Evolutionary conservation across 108 stramenopile genomes (phyloP).

Genomic region (Cyclotella atomus): DNA sequence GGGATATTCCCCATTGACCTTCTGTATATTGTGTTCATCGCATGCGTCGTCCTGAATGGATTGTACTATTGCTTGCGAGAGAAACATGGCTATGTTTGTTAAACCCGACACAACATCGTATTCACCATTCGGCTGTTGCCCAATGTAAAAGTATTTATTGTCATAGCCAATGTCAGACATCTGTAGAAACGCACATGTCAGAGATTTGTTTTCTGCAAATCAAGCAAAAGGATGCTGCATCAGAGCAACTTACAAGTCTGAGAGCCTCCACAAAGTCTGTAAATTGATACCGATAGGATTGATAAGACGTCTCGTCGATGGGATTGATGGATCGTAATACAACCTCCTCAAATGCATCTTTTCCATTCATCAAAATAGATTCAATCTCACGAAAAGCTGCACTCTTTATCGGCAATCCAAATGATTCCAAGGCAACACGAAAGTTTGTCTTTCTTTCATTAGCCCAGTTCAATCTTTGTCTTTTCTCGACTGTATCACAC

Average conservation of each 20-base stretch:
- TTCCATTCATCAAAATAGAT: background rate
- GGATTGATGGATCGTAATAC: conserved; percentile 13
- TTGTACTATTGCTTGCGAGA: conserved; percentile 27
- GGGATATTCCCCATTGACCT: conserved; percentile 27
- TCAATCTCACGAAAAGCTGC: conserved; percentile 20
- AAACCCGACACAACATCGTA: conserved; percentile 9
- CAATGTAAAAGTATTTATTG: conserved; percentile 25
- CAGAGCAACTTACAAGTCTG: background rate
- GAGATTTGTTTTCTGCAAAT: too few species aligned
- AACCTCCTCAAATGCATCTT: conserved; percentile 21
- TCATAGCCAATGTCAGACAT: conserved; percentile 32
- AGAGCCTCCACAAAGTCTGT: conserved; percentile 29
- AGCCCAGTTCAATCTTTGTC: conserved; percentile 10
- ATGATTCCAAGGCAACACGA: conserved; percentile 2
- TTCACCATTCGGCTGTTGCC: conserved; percentile 3
- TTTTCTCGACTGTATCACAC: conserved; percentile 10
- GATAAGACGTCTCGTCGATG: background rate
- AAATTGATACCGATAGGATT: conserved; percentile 24
- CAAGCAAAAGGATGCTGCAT: too few species aligned
- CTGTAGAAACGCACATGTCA: too few species aligned
- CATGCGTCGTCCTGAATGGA: conserved; percentile 41
- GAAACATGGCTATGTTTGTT: conserved; percentile 25
- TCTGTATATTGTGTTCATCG: conserved; percentile 34
- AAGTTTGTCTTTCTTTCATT: conserved; percentile 17
- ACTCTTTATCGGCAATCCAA: conserved; percentile 18